Evolutionary conservation across 2,329 filamentous ascomycete species (phyloP).

Genomic region (Camillea tinctor): DNA sequence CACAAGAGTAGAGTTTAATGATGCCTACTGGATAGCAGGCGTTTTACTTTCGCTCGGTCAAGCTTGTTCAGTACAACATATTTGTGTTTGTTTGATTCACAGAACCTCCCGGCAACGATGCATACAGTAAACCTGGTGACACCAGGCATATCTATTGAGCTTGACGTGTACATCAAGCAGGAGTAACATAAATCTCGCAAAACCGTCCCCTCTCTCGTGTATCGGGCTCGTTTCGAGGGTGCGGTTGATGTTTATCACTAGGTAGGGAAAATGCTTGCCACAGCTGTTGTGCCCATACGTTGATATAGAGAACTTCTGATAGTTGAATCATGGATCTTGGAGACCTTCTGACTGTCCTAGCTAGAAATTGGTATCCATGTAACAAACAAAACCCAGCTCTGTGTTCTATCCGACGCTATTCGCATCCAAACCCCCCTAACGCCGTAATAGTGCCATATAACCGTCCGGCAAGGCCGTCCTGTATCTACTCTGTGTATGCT

Average conservation of each 20-base stretch:
- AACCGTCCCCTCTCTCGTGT: not conserved
- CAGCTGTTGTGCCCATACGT: not conserved
- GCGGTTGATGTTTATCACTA: too few relatives aligned
- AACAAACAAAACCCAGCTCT: conserved; percentile 15
- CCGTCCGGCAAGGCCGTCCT: not conserved
- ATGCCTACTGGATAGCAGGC: not conserved
- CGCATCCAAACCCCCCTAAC: conserved; percentile 24
- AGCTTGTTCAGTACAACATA: not conserved
- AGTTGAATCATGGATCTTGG: not conserved
- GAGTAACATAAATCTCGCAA: not conserved
- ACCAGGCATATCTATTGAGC: not conserved
- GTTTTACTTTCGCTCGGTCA: not conserved
- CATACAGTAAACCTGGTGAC: not conserved
- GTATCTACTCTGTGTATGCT: not conserved
- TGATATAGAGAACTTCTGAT: not conserved
- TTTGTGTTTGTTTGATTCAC: not conserved
- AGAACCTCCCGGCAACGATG: not conserved
- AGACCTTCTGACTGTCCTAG: conserved; percentile 1
- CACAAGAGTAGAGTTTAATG: not conserved
- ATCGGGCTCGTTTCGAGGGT: too few relatives aligned
- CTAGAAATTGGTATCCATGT: conserved; percentile 13
- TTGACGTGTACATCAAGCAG: not conserved
- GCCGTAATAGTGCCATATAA: conserved; percentile 7
- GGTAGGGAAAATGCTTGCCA: too few relatives aligned
- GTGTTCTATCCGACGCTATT: conserved; percentile 12